Base-by-base conservation (phyloP, 2,329 filamentous ascomycete genomes). In the Zymoseptoria ardabiliae region DNA sequence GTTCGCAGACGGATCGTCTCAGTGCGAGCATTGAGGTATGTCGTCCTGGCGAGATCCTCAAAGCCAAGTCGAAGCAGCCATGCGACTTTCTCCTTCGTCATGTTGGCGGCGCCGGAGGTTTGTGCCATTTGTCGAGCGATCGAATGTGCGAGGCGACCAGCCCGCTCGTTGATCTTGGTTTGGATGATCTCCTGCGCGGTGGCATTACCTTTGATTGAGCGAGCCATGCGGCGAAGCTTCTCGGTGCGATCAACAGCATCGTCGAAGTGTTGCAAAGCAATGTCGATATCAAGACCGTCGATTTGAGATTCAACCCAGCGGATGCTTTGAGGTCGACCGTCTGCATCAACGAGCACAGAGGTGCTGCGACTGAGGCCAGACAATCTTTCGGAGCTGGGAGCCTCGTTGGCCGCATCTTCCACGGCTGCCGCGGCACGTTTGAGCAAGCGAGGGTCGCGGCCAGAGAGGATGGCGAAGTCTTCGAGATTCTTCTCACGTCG, bases 301-400 rank as follows among this genome's bases (percentile, higher is more conserved):
- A 99, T 89, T 75, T 97, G 91, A 56, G 86, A 85, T 73, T 99
- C 94, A 0, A 99, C 91, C 91, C 91, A 97, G 56, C 93, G 89
- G 53, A 99, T 82, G 71, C 94, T 97, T 72, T 97, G 91, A 73
- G 97, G 92, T 69, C 96, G 96, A 54, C 94, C 94, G 69, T 97
- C 94, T 13, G 96, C 90, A 68, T 99, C 94, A 66, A 99, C 92
- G 58, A 96, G 83, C 77, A 96, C 88, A 62, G 68, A 69, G 50
- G 68, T 68, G 50, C 67, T 69, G 28, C 70, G 60, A 23, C 59
- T 64, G 19, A 72, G 57, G 20, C 69, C 67, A 19, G 63, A 62
- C 22, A 49, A 56, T 20, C 50, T 23, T 20, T 62, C 61, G 17
- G 61, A 60, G 20, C 58, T 58, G n/a, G 50, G 58, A 13, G 58